Evolutionary conservation across 2,329 filamentous ascomycete species (phyloP).

Genomic region (Beauveria australis): DNA sequence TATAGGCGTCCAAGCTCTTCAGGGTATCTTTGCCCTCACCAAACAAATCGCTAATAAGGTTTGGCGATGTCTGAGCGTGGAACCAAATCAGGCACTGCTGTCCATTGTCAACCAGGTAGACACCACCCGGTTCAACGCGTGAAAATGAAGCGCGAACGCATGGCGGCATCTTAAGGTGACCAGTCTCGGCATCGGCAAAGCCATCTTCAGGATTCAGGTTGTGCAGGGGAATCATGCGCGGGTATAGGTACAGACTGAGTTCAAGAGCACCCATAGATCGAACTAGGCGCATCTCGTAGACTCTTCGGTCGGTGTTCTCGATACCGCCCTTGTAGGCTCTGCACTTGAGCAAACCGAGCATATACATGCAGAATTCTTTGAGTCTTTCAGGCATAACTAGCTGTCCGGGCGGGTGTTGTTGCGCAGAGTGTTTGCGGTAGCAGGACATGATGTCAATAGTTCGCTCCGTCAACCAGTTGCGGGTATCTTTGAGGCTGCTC

Average conservation of each 20-base stretch:
- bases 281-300: conserved; percentile 86
- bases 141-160: conserved; percentile 76
- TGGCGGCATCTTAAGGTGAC: conserved; percentile 77
- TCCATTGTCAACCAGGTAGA: conserved; percentile 91
- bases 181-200: conserved; percentile 79
- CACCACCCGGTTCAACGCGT: conserved; percentile 84
- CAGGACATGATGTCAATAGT: conserved; percentile 85
- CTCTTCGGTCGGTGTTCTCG: conserved; percentile 82
- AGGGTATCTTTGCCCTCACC: conserved; percentile 63
- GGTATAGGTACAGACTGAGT: conserved; percentile 87
- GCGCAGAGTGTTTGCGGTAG: conserved; percentile 86
- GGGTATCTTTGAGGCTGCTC: conserved; percentile 73
- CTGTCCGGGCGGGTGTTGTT: conserved; percentile 81
- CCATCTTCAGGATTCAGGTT: conserved; percentile 81
- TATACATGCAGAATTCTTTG: conserved; percentile 96
- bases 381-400: conserved; percentile 91
- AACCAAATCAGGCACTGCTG: conserved; percentile 89
- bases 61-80: conserved; percentile 84
- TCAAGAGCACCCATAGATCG: conserved; percentile 81
- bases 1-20: conserved; percentile 72
- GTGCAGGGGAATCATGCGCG: conserved; percentile 85
- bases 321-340: conserved; percentile 88
- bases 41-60: conserved; percentile 84
- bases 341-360: conserved; percentile 80
- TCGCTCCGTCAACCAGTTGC: conserved; percentile 76